Base-by-base conservation (phyloP, 257 asterid genomes). In the Nyctanthes arbortristis region DNA sequence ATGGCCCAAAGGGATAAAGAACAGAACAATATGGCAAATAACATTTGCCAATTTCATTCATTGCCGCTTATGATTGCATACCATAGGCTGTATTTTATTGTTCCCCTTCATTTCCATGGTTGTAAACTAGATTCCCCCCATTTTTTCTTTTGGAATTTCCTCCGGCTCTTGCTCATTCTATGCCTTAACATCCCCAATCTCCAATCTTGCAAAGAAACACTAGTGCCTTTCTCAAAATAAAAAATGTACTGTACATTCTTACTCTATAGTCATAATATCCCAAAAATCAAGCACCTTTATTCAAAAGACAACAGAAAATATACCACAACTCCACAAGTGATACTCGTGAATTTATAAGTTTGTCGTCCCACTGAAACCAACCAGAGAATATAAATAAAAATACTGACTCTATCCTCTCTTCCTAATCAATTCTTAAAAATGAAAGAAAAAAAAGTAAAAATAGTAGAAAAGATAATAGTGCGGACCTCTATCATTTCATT, bases 401-500 rank as follows among this genome's bases (percentile, higher is more conserved):
- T 8, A 33, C 7, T 12, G 52, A 55, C 68, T 12, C 63, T 27
- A 27, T 43, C 37, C 14, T 14, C 67, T 60, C 58, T 58, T 40
- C 16, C 55, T 32, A 32, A 57, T 27, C 14, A 58, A 13, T 63
- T 49, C 16, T 56, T 16, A 63, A 66, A 70, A 28, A 59, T 43
- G 31, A 45, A 20, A n/a, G 3, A 10, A 65, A n/a, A 30, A 30
- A 65, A 35, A 61, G 28, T 16, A 49, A 68, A 7, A 56, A 49
- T 8, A 31, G 16, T 11, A 27, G n/a, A 3, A 68, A 10, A 9
- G 52, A 30, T 6, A 1, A n/a, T 22, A 40, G 40, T 2, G 10
- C 81, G 25, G n/a, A 93, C 99, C 99, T 93, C 96, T 68, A 91
- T 91, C 96, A 93, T 89, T 39, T 90, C 99, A 78, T 91, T 96